Percentiles rank a stretch among this genome's conserved stretches.
Evolutionary conservation across 805 yeast species (phyloP).

Genomic region (Candida fluviatilis): DNA sequence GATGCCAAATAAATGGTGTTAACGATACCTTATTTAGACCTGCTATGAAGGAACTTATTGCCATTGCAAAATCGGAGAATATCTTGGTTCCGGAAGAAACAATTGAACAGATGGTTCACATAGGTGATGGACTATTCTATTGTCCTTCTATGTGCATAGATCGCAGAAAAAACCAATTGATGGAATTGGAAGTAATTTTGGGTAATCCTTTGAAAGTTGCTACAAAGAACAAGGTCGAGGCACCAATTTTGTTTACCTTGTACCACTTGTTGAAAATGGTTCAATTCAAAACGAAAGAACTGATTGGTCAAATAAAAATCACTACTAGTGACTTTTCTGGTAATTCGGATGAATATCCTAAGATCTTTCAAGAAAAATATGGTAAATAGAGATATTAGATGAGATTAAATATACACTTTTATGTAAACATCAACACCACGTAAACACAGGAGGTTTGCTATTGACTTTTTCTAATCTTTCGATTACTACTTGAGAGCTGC

Average conservation of each 20-base stretch:
- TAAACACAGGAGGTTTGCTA: constrained; percentile 58
- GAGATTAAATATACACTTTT: background rate
- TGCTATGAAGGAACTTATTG: constrained; percentile 64
- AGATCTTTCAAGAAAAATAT: constrained; percentile 8
- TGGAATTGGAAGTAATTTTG: constrained; percentile 37
- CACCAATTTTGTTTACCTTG: constrained; percentile 58
- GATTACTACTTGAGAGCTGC: constrained; percentile 48
- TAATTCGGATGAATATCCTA: constrained; percentile 8
- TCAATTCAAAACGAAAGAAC: constrained; percentile 61
- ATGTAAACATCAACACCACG: constrained; percentile 61
- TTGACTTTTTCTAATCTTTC: constrained; percentile 56
- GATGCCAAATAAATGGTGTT: constrained; percentile 33
- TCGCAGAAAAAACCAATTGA: constrained; percentile 29
- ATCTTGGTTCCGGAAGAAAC: constrained; percentile 47
- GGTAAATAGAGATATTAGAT: background rate
- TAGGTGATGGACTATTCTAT: constrained; percentile 41
- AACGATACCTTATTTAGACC: constrained; percentile 38
- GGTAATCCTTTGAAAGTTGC: constrained; percentile 41
- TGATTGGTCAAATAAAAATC: constrained; percentile 32
- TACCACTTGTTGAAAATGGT: constrained; percentile 57
- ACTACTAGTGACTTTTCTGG: constrained; percentile 9
- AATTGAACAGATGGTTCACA: constrained; percentile 48
- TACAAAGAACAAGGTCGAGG: constrained; percentile 30
- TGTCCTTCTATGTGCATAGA: constrained; percentile 41
- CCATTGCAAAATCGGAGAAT: constrained; percentile 69